Evolutionary conservation across 1,284 basidiomycete species (phyloP), one percentile per base, ranked within the genome.

Genomic region (Ustilago trichophora): DNA sequence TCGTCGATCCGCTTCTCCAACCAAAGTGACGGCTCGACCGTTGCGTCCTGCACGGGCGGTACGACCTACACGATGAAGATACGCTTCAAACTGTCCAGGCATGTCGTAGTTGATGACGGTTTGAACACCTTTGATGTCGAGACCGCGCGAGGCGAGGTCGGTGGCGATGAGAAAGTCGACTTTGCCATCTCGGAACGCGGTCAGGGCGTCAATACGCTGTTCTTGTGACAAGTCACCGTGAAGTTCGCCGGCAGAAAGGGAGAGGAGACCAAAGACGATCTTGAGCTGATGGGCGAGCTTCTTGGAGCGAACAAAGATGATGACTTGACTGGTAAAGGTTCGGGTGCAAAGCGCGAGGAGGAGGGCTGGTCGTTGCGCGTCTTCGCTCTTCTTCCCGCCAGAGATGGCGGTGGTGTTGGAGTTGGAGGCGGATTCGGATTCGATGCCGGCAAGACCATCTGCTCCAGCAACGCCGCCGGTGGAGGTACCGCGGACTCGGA

Each of bases 241-340:
- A 72, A 99, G 82, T 0, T 93, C 94, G 10, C 91, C 88, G 0
- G 91, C 89, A 54, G 85, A 90, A 88, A 91, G 93, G 6, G 91
- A 91, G 41, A 89, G 90, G 55, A 92, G 89, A 46, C 89, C 88
- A 9, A 98, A 85, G 77, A 98, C 94, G 81, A 93, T 93, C 45
- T 92, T 90, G 29, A 99, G 91, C 88, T 93, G 90, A 80, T 99
- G 96, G 34, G 94, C 95, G 8, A 92, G 94, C 85, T 95, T 95
- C 86, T 98, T 98, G 83, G 96, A 93, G 82, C 98, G 98, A 84
- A 97, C 93, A 83, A 98, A 99, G 19, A 95, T 91, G 73, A 99
- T 98, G 77, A 97, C 97, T 4, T 96, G 96, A 25, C 93, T 88
- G 31, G 88, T 83, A 82, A 90, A 92, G 50, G 87, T 86, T 65